phyloP scores from a whole-genome alignment of 805 yeast species.

The Candida orba region DNA sequence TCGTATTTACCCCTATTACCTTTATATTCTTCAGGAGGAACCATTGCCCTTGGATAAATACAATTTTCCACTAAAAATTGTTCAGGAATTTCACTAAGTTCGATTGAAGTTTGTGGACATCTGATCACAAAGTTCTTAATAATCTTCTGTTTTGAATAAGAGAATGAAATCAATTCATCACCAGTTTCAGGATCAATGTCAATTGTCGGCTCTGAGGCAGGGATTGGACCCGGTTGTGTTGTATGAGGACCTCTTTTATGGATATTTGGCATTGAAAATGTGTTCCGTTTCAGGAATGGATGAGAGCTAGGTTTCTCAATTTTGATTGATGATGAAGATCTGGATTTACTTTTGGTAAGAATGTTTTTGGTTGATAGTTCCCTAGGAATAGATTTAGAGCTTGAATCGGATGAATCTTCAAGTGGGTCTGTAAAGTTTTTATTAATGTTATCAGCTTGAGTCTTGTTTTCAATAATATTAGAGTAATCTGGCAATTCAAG shows the following conservation, averaged over 20 bases:
- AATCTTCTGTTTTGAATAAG: conserved; percentile 26
- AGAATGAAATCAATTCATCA: conserved; percentile 25
- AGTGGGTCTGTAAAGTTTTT: no score
- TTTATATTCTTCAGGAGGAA: conserved; percentile 31
- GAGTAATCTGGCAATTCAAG: neutral
- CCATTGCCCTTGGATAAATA: conserved; percentile 42
- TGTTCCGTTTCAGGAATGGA: neutral
- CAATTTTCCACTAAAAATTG: conserved; percentile 35
- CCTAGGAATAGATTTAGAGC: neutral
- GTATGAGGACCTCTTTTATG: conserved; percentile 10
- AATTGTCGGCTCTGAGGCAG: conserved; percentile 24
- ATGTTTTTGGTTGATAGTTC: neutral
- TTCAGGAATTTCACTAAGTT: conserved; percentile 17
- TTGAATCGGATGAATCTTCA: no score
- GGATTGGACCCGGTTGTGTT: conserved; percentile 30
- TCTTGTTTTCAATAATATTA: no score
- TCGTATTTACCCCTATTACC: conserved; percentile 42
- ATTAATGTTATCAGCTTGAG: neutral
- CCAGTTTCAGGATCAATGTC: conserved; percentile 21
- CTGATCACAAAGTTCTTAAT: conserved; percentile 20
- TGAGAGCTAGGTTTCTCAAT: neutral
- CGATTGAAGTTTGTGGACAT: conserved; percentile 15
- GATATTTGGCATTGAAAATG: neutral
- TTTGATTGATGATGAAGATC: neutral
- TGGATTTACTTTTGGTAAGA: neutral